phyloP scores from a whole-genome alignment of 139 green algal species.

The Chlamydomonas urium region DNA sequence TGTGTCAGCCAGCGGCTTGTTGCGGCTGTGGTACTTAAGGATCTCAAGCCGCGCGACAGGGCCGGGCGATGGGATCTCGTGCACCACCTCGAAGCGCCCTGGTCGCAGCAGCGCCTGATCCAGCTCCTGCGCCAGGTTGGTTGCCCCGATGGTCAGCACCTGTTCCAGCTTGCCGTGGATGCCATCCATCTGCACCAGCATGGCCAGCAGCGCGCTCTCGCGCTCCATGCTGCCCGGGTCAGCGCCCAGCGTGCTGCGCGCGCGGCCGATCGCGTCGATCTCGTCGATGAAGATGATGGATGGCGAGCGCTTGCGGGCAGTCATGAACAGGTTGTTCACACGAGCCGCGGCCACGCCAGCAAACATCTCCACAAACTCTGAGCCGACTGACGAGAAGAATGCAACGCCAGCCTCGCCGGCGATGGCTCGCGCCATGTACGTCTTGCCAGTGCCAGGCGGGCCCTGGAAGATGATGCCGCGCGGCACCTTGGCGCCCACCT shows the following conservation, averaged over 20 bases:
- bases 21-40: slow-evolving; percentile 44
- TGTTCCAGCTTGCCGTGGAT: slow-evolving; percentile 44
- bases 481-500: slow-evolving; percentile 33
- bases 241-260: slow-evolving; percentile 27
- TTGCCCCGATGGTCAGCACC: slow-evolving; percentile 60
- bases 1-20: slow-evolving; percentile 39
- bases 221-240: slow-evolving; percentile 56
- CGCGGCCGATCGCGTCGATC: slow-evolving; percentile 33
- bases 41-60: slow-evolving; percentile 47
- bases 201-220: slow-evolving; percentile 55
- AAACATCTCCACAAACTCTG: slow-evolving; percentile 72
- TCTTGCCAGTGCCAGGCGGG: slow-evolving; percentile 66
- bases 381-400: slow-evolving; percentile 51
- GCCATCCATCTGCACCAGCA: slow-evolving; percentile 64
- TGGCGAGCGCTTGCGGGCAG: slow-evolving; percentile 55
- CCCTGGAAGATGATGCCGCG: slow-evolving; percentile 56
- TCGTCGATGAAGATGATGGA: slow-evolving; percentile 99
- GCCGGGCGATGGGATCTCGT: slow-evolving; percentile 48
- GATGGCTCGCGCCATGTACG: slow-evolving; percentile 59
- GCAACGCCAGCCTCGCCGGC: slow-evolving; percentile 53
- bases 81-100: slow-evolving; percentile 53
- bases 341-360: slow-evolving; percentile 51
- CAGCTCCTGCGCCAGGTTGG: slow-evolving; percentile 66
- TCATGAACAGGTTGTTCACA: slow-evolving; percentile 53
- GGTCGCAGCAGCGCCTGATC: slow-evolving; percentile 65